Percentiles rank a stretch among this genome's conserved stretches.
These are phyloP conservation scores for Hymenoscyphus scutula DNA, from an alignment of 2,329 filamentous ascomycete species.

Conservation along the genomic window DNA sequence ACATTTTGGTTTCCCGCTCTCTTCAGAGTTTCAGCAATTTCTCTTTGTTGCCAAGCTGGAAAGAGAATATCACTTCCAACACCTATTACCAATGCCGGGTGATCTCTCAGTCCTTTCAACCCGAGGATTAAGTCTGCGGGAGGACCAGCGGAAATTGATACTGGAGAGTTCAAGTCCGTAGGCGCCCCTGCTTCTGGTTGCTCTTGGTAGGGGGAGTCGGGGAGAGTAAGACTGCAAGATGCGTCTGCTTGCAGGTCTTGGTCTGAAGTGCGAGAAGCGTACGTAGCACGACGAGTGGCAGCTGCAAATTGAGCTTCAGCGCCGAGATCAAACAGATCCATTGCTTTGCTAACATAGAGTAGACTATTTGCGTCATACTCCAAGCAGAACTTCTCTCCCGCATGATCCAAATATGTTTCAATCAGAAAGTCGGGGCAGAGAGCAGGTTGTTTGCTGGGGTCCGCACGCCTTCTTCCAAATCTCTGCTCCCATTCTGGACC, in stretches of 20 bases:
- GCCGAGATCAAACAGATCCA: constrained; percentile 96
- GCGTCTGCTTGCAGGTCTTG: constrained; percentile 35
- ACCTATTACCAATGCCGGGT: constrained; percentile 83
- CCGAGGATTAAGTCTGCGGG: constrained; percentile 79
- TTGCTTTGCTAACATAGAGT: constrained; percentile 95
- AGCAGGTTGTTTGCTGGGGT: constrained; percentile 81
- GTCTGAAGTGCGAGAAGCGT: constrained; percentile 44
- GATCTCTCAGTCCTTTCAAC: constrained; percentile 67
- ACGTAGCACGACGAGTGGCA: constrained; percentile 56
- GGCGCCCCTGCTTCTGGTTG: constrained; percentile 54
- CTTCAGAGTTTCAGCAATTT: constrained; percentile 81
- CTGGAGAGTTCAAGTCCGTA: constrained; percentile 36
- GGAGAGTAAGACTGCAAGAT: constrained; percentile 77
- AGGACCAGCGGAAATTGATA: constrained; percentile 50
- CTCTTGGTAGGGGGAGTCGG: constrained; percentile 82
- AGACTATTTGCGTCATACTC: constrained; percentile 96
- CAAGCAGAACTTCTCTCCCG: constrained; percentile 95
- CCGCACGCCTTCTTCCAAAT: constrained; percentile 84
- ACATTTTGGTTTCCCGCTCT: constrained; percentile 77
- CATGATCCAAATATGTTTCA: constrained; percentile 96
- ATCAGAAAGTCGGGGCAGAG: constrained; percentile 97
- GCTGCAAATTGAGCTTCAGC: constrained; percentile 65
- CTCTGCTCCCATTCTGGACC: constrained; percentile 97
- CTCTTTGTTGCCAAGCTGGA: constrained; percentile 95
- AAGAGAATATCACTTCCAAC: constrained; percentile 96